phyloP scores from a whole-genome alignment of 148 eudicot species.

The Simmondsia chinensis region DNA sequence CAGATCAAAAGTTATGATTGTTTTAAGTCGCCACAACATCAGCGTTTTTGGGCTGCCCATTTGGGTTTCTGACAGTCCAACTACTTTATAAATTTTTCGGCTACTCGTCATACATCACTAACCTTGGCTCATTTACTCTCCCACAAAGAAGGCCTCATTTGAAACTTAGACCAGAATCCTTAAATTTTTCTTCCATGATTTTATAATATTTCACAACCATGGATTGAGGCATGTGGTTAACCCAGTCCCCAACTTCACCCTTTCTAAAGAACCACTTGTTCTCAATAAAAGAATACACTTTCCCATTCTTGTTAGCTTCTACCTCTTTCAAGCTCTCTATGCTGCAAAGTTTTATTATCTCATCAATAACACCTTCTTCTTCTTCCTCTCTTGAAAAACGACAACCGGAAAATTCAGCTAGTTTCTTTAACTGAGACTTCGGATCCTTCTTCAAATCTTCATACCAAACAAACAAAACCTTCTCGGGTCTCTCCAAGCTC shows the following conservation, averaged over 20 bases:
- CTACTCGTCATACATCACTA: too few relatives aligned
- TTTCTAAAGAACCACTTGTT: conserved; percentile 3
- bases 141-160: too few relatives aligned
- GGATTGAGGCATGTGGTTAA: neutral
- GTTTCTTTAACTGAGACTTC: neutral
- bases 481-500: conserved; percentile 2
- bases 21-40: too few relatives aligned
- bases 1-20: too few relatives aligned
- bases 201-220: too few relatives aligned
- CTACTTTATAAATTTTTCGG: too few relatives aligned
- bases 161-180: too few relatives aligned
- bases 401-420: conserved; percentile 6
- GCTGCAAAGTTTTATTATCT: conserved; percentile 6
- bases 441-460: conserved; percentile 3
- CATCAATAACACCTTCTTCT: conserved; percentile 1
- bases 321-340: conserved; percentile 10
- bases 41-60: too few relatives aligned
- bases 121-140: too few relatives aligned
- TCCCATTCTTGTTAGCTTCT: conserved; percentile 13
- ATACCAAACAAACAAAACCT: conserved; percentile 1
- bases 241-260: conserved; percentile 6
- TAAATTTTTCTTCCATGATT: too few relatives aligned
- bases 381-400: conserved; percentile 16
- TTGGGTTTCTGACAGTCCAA: too few relatives aligned
- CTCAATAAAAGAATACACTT: neutral